Base-by-base conservation (phyloP, 2,329 filamentous ascomycete species). In the Fusarium sp. region DNA sequence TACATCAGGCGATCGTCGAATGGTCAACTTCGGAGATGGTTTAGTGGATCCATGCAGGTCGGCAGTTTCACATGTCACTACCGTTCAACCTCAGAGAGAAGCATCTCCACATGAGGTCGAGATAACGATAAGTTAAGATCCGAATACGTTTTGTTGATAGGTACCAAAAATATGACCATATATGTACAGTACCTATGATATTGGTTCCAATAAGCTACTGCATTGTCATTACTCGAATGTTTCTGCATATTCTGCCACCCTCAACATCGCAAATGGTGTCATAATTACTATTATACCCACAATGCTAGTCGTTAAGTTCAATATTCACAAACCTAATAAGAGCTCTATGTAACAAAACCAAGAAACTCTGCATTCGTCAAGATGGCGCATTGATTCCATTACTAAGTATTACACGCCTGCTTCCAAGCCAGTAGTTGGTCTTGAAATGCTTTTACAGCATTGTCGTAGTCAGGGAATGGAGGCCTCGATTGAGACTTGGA, bases 51-150 rank as follows among this genome's bases (percentile, higher is more conserved):
- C 52, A 30, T 42, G 44, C 28, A 64, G 63, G 49, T 20, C n/a
- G 45, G 30, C 45, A 56, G 50, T 71, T 71, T 71, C 69, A 72
- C 69, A 71, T 71, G 69, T 51, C 49, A 67, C 53, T 53, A 44
- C 26, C 38, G 18, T 16, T 33, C 16, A 37, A 13, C 23, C 23
- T 23, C 23, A 23, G 45, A 31, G 55, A 53, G 34, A 49, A 36
- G 38, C 13, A 65, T 60, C 62, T 65, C 62, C 61, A 60, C 46
- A 42, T 10, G 36, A 65, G 40, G 46, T 65, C 36, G 11, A 30
- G 12, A 59, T 26, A 51, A 26, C 18, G 4, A n/a, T 30, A 37
- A 37, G 34, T 31, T 33, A 45, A 12, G 50, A 53, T 53, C 41
- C 60, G 51, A 57, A 54, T 61, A 65, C 54, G 46, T 52, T 40